Base-by-base conservation (phyloP, 176 grass and related monocot species). In the Triticum turgidum region DNA sequence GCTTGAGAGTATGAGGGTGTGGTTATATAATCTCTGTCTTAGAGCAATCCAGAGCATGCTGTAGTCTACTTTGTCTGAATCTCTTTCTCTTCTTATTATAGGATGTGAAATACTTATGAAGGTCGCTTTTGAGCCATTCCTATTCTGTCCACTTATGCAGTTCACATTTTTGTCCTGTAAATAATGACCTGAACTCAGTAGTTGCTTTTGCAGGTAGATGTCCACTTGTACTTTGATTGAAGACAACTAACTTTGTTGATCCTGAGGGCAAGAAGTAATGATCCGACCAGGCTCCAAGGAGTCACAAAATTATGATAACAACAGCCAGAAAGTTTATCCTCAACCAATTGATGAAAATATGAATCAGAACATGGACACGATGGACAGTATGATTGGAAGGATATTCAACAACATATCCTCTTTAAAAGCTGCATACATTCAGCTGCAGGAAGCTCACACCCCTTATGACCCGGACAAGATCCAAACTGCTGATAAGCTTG, bases 331-430 rank as follows among this genome's bases (percentile, higher is more conserved):
- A 79, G 96, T 98, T 69, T 92, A 98, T 88, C 96, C 96, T 59
- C 96, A 98, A 70, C 96, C 96, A 56, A 79, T 95, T 66, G 96
- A 95, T 85, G 96, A 94, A 85, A 94, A 30, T 76, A 88, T 85
- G 84, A 98, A 86, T 85, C 91, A 98, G 65, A 94, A 91, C 41
- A 82, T 89, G 49, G 77, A 86, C 78, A 88, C 90, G 5, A 92
- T 98, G 91, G 96, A 95, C 72, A 87, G 78, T 65, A 86, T 95
- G 79, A 88, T 98, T 15, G 81, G 74, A 20, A 95, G 91, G 70
- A 89, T 95, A 84, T 98, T 98, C 86, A 92, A 78, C 77, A 95
- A 98, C 82, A 95, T 98, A 82, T 98, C 96, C 79, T 98, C 93
- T 80, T 89, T 98, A 45, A 98, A 98, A 72, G 35, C 91, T 24